Conservation (phyloP, 805 yeast species). For the Zygoascus tannicola region DNA sequence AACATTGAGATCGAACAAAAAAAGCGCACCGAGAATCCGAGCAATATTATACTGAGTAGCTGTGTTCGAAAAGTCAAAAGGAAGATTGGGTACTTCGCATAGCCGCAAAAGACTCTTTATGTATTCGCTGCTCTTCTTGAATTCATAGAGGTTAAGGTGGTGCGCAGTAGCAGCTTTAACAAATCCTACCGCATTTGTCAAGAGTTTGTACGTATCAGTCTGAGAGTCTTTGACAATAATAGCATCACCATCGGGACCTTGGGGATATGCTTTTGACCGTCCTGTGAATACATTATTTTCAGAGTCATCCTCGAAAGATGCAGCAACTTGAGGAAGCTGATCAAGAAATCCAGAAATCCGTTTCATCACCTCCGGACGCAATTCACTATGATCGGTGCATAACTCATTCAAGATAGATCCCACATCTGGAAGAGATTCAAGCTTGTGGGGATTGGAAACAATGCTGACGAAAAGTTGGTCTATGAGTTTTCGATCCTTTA, state of each 20-base stretch:
- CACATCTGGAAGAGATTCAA: slow-evolving; percentile 43
- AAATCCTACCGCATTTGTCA: background rate
- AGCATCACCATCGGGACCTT: background rate
- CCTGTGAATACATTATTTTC: slow-evolving; percentile 1
- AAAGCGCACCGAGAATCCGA: slow-evolving; percentile 15
- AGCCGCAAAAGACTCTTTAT: slow-evolving; percentile 16
- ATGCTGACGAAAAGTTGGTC: slow-evolving; percentile 43
- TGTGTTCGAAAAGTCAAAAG: slow-evolving; percentile 26
- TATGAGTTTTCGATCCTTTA: slow-evolving; percentile 35
- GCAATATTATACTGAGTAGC: slow-evolving; percentile 18
- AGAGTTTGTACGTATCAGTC: background rate
- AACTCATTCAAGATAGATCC: slow-evolving; percentile 72
- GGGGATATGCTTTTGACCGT: background rate
- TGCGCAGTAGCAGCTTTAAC: slow-evolving; percentile 1
- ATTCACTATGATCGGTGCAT: slow-evolving; percentile 70
- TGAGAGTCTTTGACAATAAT: background rate
- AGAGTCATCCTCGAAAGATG: slow-evolving; percentile 4
- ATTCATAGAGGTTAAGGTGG: slow-evolving; percentile 22
- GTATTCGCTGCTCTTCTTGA: slow-evolving; percentile 14
- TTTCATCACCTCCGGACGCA: slow-evolving; percentile 46
- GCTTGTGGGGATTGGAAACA: slow-evolving; percentile 40
- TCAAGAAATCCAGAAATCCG: slow-evolving; percentile 11
- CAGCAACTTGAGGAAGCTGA: slow-evolving; percentile 26
- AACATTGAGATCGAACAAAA: slow-evolving; percentile 18
- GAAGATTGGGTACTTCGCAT: slow-evolving; percentile 19